Base-by-base conservation (phyloP, 2,329 filamentous ascomycete species). In the Penicillium sp. region DNA sequence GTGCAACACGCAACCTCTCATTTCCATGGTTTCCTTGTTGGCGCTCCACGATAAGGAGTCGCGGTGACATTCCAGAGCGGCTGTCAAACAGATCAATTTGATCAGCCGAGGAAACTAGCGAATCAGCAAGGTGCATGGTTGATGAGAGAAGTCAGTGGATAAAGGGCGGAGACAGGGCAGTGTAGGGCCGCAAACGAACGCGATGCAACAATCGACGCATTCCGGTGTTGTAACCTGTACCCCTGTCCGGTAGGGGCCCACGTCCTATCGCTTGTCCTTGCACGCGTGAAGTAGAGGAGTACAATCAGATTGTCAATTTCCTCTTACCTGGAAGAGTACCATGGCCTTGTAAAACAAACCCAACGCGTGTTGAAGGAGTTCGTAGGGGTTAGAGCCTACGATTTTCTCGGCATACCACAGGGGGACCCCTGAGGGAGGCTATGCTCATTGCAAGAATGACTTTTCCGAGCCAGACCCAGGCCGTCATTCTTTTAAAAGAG, bases 1-100 rank as follows among this genome's bases (percentile, higher is more conserved):
- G n/a, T 65, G 61, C 58, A 61, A 66, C 57, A 16, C 32, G 53
- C 11, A 26, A 32, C 16, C 46, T 57, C 37, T 48, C 49, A 61
- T 50, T 59, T 57, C 64, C 61, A 64, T 60, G 63, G 53, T 58
- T 57, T 61, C 52, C 40, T 38, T n/a, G 10, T 26, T 9, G 34
- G 16, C 14, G 50, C 40, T 61, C 55, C 58, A 58, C 60, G 40
- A 56, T 56, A 46, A 22, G 24, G 46, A 50, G 57, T 58, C 53
- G 57, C 22, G 14, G 26, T 54, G 57, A 59, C 62, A 64, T 63
- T 58, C 59, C 54, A 50, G 49, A 29, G 45, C 35, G 54, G 50
- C 55, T 62, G 54, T 62, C 59, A 62, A 50, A 34, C 24, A 42
- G 37, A n/a, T 31, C 40, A n/a, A 18, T n/a, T 42, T 26, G 34